Percentiles rank a stretch among this genome's conserved stretches.
These are phyloP conservation scores for Aureobasidium uvarum DNA, from an alignment of 2,329 filamentous ascomycete genomes.

Conservation along the genomic window DNA sequence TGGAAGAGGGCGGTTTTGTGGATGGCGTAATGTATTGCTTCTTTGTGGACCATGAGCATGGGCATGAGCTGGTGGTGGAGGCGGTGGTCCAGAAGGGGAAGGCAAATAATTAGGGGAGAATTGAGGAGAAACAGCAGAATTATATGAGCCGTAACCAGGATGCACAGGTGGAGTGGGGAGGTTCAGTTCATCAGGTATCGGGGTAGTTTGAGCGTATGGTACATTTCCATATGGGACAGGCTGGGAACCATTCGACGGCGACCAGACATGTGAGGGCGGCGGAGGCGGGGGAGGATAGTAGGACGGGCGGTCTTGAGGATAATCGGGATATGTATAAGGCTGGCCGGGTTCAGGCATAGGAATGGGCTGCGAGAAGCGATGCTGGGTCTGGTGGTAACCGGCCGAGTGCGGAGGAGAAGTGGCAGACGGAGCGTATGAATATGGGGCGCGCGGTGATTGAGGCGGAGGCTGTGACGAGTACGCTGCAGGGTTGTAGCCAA, in stretches of 20 bases:
- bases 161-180: constrained; percentile 21
- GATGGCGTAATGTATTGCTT: constrained; percentile 48
- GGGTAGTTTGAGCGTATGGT: not conserved
- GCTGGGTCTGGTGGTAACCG: constrained; percentile 16
- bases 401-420: constrained; percentile 13
- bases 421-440: constrained; percentile 16
- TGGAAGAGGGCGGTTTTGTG: constrained; percentile 58
- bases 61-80: constrained; percentile 49
- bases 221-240: not conserved
- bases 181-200: constrained; percentile 16
- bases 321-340: constrained; percentile 12
- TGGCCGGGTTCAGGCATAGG: constrained; percentile 24
- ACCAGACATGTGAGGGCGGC: constrained; percentile 14
- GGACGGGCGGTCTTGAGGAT: not conserved
- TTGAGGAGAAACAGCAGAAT: constrained; percentile 33
- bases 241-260: not conserved
- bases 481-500: constrained; percentile 28
- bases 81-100: constrained; percentile 45
- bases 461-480: constrained; percentile 26
- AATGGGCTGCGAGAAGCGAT: constrained; percentile 14
- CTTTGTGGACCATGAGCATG: constrained; percentile 48
- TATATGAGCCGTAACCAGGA: constrained; percentile 4
- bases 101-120: constrained; percentile 35
- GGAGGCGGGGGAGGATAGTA: constrained; percentile 20
- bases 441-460: constrained; percentile 11